Evolutionary conservation across 2,329 filamentous ascomycete species (phyloP), one percentile per base, ranked within the genome.

Genomic region (Albophoma yamanashiensis): DNA sequence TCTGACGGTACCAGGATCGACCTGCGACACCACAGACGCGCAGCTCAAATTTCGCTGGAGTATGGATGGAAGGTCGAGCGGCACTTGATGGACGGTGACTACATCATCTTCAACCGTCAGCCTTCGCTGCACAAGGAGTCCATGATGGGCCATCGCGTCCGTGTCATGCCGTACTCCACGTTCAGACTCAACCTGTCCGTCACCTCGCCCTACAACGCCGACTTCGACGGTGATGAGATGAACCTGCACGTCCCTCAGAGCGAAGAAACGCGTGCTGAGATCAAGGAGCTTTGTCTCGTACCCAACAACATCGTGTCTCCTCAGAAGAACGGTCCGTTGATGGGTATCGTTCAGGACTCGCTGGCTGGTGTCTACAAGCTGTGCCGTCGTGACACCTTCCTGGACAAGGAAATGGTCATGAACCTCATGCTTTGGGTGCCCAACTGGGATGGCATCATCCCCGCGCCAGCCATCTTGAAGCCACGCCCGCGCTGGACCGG

Each of bases 141-240:
- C 62, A 99, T 99, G 94, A 99, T 99, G 95, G 94, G 91, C 75
- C 94, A 99, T 76, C 87, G 91, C 68, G 94, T 99, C 64, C 88
- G 89, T 62, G 94, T 99, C 62, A 97, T 99, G 92, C 94, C 94
- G 3, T 99, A 96, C 75, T 99, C 94, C 7, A 99, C 94, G 1
- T 99, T 99, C 81, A 88, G 94, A 64, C 83, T 99, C 55, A 99
- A 99, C 70, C 76, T 99, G 67, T 99, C 94, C 0, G 94, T 99
- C 70, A 99, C 95, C 0, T 96, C 92, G 36, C 94, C 94, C 0
- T 99, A 99, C 81, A 99, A 99, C 78, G 94, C 94, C 68, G 94
- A 99, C 89, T 99, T 99, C 77, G 94, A 99, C 71, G 94, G 94
- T 77, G 94, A 99, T 74, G 94, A 99, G 76, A 99, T 99, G 94